These are phyloP conservation scores for Amaranthus tricolor DNA, from an alignment of 179 eudicot genomes.

Conservation along the genomic window DNA sequence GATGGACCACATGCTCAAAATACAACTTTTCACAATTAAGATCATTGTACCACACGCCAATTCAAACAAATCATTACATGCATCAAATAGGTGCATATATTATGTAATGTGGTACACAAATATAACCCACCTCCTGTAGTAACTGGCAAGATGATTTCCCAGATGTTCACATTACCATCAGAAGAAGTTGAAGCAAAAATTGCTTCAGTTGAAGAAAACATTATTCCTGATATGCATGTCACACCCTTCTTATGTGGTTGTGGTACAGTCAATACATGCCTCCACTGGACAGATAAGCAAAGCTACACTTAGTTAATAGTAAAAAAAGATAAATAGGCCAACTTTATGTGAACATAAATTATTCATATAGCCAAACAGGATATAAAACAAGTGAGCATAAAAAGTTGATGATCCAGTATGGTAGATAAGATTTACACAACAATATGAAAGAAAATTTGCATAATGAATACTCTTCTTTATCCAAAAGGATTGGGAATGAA, in stretches of 20 bases:
- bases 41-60: slow-evolving; percentile 11
- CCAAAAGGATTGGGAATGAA: background rate
- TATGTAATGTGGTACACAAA: background rate
- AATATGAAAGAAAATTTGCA: background rate
- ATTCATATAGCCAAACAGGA: background rate
- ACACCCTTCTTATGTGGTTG: slow-evolving; percentile 86
- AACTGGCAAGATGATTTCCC: slow-evolving; percentile 70
- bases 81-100: background rate
- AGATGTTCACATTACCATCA: slow-evolving; percentile 70
- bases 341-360: background rate
- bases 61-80: background rate
- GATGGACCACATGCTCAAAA: background rate
- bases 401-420: background rate
- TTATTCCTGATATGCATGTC: slow-evolving; percentile 76
- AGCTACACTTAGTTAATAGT: slow-evolving; percentile 1
- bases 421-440: background rate
- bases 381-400: background rate
- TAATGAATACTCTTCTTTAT: background rate
- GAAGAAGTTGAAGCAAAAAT: slow-evolving; percentile 87
- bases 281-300: slow-evolving; percentile 56
- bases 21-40: background rate
- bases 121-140: slow-evolving; percentile 51
- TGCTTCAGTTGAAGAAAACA: slow-evolving; percentile 64
- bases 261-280: slow-evolving; percentile 58
- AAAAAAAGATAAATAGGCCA: background rate